These are phyloP conservation scores for Chaetomium fimeti DNA, from an alignment of 495 filamentous ascomycete genomes.

Conservation along the genomic window DNA sequence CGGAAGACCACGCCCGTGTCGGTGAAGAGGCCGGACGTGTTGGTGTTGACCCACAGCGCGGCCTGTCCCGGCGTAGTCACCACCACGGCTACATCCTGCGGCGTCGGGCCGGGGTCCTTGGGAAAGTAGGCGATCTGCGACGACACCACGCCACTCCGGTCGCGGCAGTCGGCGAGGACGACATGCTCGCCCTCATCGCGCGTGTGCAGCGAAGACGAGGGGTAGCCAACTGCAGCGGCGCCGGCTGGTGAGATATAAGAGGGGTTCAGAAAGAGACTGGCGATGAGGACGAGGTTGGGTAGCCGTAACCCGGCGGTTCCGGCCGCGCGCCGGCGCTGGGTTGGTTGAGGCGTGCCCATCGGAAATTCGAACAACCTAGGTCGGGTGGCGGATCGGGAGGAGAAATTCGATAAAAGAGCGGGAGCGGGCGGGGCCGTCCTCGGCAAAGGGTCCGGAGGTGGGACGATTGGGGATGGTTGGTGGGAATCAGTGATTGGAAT, in stretches of 20 bases:
- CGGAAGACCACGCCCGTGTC: slow-evolving; percentile 37
- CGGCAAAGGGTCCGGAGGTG: background rate
- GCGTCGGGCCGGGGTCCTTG: slow-evolving; percentile 22
- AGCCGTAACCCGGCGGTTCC: background rate
- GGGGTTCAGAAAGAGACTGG: background rate
- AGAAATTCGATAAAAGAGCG: no score
- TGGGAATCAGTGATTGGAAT: background rate
- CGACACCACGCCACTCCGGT: slow-evolving; percentile 24
- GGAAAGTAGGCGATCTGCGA: slow-evolving; percentile 44
- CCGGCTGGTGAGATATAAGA: background rate
- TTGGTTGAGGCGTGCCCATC: slow-evolving; percentile 2
- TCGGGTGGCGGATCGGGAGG: background rate
- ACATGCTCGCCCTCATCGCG: slow-evolving; percentile 30
- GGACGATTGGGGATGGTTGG: no score
- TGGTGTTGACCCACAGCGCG: slow-evolving; percentile 37
- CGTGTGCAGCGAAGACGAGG: background rate
- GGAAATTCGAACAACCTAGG: background rate
- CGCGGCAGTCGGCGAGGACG: slow-evolving; percentile 36
- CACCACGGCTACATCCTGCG: slow-evolving; percentile 38
- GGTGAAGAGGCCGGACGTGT: slow-evolving; percentile 37
- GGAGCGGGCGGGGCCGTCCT: background rate
- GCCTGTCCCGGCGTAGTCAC: slow-evolving; percentile 29
- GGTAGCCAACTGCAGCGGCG: background rate
- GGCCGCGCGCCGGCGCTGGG: background rate
- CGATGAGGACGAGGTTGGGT: slow-evolving; percentile 11